Percentiles rank a stretch among this genome's conserved stretches.
These are phyloP conservation scores for Poteriospumella lacustris DNA, from an alignment of 108 stramenopile genomes.

Conservation along the genomic window DNA sequence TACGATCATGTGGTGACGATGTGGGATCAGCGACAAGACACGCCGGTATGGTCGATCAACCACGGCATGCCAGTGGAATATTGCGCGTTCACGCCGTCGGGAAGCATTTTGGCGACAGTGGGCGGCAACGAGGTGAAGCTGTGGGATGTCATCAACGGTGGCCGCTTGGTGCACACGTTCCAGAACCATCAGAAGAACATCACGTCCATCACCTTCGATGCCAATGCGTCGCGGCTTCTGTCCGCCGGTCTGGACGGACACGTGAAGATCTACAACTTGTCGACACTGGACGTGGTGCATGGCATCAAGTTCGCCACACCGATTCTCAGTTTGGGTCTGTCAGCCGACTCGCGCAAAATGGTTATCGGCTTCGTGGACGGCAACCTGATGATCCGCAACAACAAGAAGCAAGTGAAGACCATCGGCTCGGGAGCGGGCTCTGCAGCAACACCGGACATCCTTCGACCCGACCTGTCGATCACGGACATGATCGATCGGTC, in stretches of 20 bases:
- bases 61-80: slow-evolving; percentile 31
- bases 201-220: slow-evolving; percentile 33
- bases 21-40: slow-evolving; percentile 32
- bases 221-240: slow-evolving; percentile 23
- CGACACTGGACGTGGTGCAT: slow-evolving; percentile 32
- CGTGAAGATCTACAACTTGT: slow-evolving; percentile 37
- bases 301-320: not conserved
- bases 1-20: slow-evolving; percentile 41
- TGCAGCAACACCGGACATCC: not conserved
- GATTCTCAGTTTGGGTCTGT: slow-evolving; percentile 27
- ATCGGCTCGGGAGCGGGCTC: not conserved
- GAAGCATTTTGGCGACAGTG: slow-evolving; percentile 20
- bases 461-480: not conserved
- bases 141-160: slow-evolving; percentile 38
- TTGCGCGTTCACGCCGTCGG: not conserved
- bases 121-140: slow-evolving; percentile 26
- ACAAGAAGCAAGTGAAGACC: not conserved
- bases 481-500: too few species aligned
- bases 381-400: slow-evolving; percentile 16
- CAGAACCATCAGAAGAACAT: slow-evolving; percentile 41
- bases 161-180: slow-evolving; percentile 23
- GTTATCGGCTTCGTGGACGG: slow-evolving; percentile 30
- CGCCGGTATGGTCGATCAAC: not conserved
- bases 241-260: slow-evolving; percentile 36
- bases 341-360: slow-evolving; percentile 11